These are phyloP conservation scores for Zoysia pacifica DNA, from an alignment of 176 grass and related monocot genomes.

Conservation along the genomic window DNA sequence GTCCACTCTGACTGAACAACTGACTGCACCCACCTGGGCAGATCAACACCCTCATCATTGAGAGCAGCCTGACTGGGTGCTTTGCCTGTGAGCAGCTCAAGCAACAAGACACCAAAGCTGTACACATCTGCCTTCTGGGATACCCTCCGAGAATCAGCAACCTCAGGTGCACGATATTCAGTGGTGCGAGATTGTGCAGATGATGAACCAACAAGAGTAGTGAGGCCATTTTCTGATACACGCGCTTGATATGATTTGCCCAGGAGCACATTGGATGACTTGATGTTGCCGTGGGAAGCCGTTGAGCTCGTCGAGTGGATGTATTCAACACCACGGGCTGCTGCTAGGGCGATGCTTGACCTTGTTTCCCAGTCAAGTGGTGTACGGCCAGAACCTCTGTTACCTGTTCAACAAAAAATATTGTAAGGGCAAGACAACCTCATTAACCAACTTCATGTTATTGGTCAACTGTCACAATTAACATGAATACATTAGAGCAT, in stretches of 20 bases:
- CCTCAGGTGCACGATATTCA: conserved; percentile 73
- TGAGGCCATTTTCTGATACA: conserved; percentile 70
- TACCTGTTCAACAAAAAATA: conserved; percentile 44
- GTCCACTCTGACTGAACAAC: conserved; percentile 66
- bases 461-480: conserved; percentile 22
- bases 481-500: neutral
- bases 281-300: conserved; percentile 76
- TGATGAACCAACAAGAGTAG: conserved; percentile 54
- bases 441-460: neutral
- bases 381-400: conserved; percentile 46
- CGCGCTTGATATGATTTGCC: conserved; percentile 47
- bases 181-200: conserved; percentile 40
- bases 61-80: conserved; percentile 61
- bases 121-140: conserved; percentile 84
- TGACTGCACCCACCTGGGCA: conserved; percentile 80
- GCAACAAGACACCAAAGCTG: conserved; percentile 82
- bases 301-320: conserved; percentile 67
- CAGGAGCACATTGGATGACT: conserved; percentile 85
- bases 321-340: conserved; percentile 64
- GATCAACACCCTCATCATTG: conserved; percentile 60
- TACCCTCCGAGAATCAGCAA: conserved; percentile 58
- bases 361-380: conserved; percentile 61
- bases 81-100: conserved; percentile 89
- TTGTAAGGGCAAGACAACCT: neutral
- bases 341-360: conserved; percentile 61